Evolutionary conservation across 2,329 filamentous ascomycete genomes (phyloP).

Genomic region (Teratosphaeria zuluensis): DNA sequence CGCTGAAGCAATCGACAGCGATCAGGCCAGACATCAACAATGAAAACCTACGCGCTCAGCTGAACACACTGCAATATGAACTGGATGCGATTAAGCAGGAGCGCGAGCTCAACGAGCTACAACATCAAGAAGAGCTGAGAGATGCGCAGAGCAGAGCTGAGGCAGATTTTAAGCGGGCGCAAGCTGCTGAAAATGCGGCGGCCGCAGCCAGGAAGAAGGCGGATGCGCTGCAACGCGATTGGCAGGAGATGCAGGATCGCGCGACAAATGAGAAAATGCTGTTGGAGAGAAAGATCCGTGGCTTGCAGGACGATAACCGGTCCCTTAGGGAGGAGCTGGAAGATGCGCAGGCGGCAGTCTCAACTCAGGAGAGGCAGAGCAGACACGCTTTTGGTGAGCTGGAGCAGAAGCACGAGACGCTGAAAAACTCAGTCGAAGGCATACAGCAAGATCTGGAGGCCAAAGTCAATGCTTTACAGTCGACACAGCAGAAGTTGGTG

Average conservation of each 20-base stretch:
- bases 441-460: slow-evolving; percentile 49
- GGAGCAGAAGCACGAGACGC: slow-evolving; percentile 48
- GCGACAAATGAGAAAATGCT: slow-evolving; percentile 45
- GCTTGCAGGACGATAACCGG: slow-evolving; percentile 59
- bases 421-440: slow-evolving; percentile 48
- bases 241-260: slow-evolving; percentile 45
- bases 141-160: slow-evolving; percentile 74
- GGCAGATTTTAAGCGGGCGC: slow-evolving; percentile 63
- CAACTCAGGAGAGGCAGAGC: slow-evolving; percentile 58
- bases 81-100: slow-evolving; percentile 82
- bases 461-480: slow-evolving; percentile 48
- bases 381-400: slow-evolving; percentile 50
- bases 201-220: slow-evolving; percentile 45
- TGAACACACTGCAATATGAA: slow-evolving; percentile 81
- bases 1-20: slow-evolving; percentile 33
- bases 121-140: slow-evolving; percentile 74
- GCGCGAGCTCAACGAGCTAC: slow-evolving; percentile 65
- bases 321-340: slow-evolving; percentile 71
- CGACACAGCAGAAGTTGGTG: slow-evolving; percentile 55
- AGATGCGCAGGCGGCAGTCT: slow-evolving; percentile 66
- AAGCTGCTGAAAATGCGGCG: slow-evolving; percentile 44
- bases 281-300: slow-evolving; percentile 46
- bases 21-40: slow-evolving; percentile 36
- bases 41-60: slow-evolving; percentile 79
- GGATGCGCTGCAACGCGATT: slow-evolving; percentile 44